Evolutionary conservation across 2,329 filamentous ascomycete species (phyloP).

Genomic region (Botrytis byssoidea): DNA sequence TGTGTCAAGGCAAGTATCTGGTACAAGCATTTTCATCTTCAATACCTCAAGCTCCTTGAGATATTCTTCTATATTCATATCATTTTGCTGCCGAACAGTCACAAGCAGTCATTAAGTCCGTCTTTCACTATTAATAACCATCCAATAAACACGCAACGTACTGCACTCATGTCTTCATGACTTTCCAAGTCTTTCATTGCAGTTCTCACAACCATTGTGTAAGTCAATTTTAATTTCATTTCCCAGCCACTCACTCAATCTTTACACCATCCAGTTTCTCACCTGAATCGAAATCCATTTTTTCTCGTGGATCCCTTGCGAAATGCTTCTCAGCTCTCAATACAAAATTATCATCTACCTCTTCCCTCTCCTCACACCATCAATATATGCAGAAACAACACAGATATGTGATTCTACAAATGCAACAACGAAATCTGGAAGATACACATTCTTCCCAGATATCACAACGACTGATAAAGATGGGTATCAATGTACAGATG

Average conservation of each 20-base stretch:
- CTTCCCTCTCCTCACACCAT: background rate
- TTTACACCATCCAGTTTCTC: background rate
- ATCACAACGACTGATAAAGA: background rate
- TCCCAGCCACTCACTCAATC: too few relatives aligned
- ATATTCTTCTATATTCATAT: background rate
- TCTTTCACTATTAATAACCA: background rate
- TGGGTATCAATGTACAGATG: slow-evolving; percentile 10
- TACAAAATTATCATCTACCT: background rate
- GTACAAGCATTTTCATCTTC: background rate
- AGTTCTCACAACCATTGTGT: slow-evolving; percentile 6
- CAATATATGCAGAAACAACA: background rate
- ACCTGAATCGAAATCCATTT: background rate
- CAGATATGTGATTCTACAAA: slow-evolving; percentile 1
- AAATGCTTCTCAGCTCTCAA: slow-evolving; percentile 2
- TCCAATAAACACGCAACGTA: background rate
- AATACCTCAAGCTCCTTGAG: background rate
- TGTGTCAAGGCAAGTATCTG: too few relatives aligned
- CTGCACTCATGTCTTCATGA: slow-evolving; percentile 4
- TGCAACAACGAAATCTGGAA: slow-evolving; percentile 6
- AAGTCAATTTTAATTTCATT: background rate
- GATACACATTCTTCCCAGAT: slow-evolving; percentile 13
- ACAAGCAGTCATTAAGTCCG: background rate
- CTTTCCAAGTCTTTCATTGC: background rate
- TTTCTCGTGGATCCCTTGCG: background rate
- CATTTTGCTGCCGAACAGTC: background rate